These are phyloP conservation scores for Debaryomyces castellii DNA, from an alignment of 805 yeast genomes.

Conservation along the genomic window DNA sequence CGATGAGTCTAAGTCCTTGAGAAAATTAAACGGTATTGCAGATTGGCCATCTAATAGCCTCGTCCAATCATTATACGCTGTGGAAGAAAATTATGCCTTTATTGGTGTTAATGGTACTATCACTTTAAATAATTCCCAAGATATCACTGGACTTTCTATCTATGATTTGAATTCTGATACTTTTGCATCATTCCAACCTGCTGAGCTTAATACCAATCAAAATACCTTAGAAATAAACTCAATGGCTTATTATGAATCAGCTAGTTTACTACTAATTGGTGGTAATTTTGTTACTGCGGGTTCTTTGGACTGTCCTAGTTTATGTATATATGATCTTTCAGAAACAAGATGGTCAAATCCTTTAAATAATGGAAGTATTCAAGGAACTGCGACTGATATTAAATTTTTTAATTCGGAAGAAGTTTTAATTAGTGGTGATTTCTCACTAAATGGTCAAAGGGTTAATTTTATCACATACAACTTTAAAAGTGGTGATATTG, in stretches of 20 bases:
- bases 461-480: constrained; percentile 55
- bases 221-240: constrained; percentile 38
- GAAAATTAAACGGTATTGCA: constrained; percentile 20
- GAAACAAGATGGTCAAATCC: constrained; percentile 56
- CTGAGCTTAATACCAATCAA: constrained; percentile 40
- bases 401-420: constrained; percentile 40
- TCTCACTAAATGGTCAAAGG: constrained; percentile 35
- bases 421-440: constrained; percentile 52
- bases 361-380: constrained; percentile 18
- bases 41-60: constrained; percentile 24
- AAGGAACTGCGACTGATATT: constrained; percentile 56
- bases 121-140: constrained; percentile 14
- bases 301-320: constrained; percentile 52
- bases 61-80: constrained; percentile 35
- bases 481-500: constrained; percentile 38
- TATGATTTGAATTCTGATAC: constrained; percentile 48
- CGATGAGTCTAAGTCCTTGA: constrained; percentile 13
- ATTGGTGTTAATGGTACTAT: constrained; percentile 47
- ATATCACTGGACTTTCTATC: constrained; percentile 47
- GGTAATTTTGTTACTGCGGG: constrained; percentile 69
- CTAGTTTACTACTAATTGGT: constrained; percentile 57
- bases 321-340: constrained; percentile 65
- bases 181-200: constrained; percentile 49
- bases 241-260: constrained; percentile 32
- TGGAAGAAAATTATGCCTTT: constrained; percentile 35